Evolutionary conservation across 2,329 filamentous ascomycete genomes (phyloP), one percentile per base, ranked within the genome.

Genomic region (Colletotrichum cordylinicola): DNA sequence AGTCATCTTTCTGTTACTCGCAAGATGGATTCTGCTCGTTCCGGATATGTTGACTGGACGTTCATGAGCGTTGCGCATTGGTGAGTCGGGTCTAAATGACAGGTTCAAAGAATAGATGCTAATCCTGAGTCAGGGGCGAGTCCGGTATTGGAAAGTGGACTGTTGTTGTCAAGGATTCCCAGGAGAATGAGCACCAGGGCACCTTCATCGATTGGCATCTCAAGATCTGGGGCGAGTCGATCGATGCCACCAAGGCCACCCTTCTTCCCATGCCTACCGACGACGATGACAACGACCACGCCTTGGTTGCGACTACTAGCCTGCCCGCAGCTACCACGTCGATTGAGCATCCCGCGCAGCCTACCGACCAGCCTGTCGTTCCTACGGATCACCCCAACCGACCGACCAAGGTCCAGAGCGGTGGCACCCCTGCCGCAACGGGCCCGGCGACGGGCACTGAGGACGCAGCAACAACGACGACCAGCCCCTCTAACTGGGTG

Each of bases 21-120:
- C 78, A 90, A 90, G 75, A 84, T 91, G 27, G 97, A 99, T 83
- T 87, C 90, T 2, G 90, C 90, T 43, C 82, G 86, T 1, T 85
- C 86, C 27, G 97, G 97, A 10, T 99, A 98, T 83, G 87, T 93
- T 48, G 95, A 98, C 85, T 99, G 97, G 97, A 98, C 96, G 0
- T 99, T 99, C 81, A 99, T 99, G 97, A 98, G 94, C 77, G 97
- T 99, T 48, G 96, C 93, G 78, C 97, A 99, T 83, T 99, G 96
- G 94, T 96, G 89, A 85, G 93, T 76, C 7, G 3, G 2, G 33
- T 18, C 58, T 31, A 8, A 27, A 39, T 10, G 21, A 8, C 12
- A 27, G 12, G 9, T 24, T 8, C 29, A 7, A 29, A 7, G 16
- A 13, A 4, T 21, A 7, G 8, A 37, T 31, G 52, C 77, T 78